A percentile compares a stretch with the other conserved stretches of the same genome.
Evolutionary conservation across 179 eudicot species (phyloP).

Genomic region (Beta corolliflora): DNA sequence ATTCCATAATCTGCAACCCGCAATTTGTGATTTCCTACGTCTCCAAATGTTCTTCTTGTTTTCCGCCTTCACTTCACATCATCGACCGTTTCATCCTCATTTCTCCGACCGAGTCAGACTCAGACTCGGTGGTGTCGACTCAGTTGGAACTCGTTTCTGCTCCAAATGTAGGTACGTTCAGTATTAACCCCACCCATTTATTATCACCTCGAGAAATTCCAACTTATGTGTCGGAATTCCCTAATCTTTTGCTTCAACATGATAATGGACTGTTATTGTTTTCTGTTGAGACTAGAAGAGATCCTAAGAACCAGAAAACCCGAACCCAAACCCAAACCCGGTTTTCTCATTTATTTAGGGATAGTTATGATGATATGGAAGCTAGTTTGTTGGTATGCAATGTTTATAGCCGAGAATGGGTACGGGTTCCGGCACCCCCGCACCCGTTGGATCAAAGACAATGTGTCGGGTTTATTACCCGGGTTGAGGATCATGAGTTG

Average conservation of each 20-base stretch:
- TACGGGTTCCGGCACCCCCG: neutral
- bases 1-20: too few relatives aligned
- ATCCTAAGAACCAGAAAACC: neutral
- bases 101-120: neutral
- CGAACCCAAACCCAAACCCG: neutral
- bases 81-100: neutral
- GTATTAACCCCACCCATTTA: neutral
- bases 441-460: neutral
- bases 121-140: neutral
- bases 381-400: neutral
- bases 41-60: too few relatives aligned
- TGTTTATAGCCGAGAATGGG: conserved; percentile 6
- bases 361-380: too few relatives aligned
- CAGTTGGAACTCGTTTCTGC: neutral
- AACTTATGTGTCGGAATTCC: neutral
- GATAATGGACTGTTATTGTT: conserved; percentile 9
- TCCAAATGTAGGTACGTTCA: neutral
- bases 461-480: conserved; percentile 2
- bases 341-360: neutral
- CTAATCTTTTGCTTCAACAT: neutral
- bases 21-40: too few relatives aligned
- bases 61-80: neutral
- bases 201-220: neutral
- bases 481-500: neutral
- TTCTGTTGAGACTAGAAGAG: neutral